Evolutionary conservation across 495 filamentous ascomycete species (phyloP).

Genomic region (Lasiosphaeria hispida): DNA sequence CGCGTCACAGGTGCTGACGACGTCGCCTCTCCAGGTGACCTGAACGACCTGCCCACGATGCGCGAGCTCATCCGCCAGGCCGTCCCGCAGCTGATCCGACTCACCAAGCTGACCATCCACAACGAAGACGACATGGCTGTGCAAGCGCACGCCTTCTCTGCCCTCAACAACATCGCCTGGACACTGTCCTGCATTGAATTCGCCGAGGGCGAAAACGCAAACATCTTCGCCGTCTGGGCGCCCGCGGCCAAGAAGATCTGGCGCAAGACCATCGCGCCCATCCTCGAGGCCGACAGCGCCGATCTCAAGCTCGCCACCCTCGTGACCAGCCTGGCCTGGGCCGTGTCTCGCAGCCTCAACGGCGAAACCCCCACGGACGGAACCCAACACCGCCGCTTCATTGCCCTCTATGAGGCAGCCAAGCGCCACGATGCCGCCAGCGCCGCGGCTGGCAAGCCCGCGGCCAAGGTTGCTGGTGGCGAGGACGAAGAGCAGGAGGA

Average conservation of each 20-base stretch:
- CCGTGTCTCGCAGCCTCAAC: slow-evolving; percentile 50
- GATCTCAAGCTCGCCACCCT: slow-evolving; percentile 57
- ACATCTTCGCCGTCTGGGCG: slow-evolving; percentile 47
- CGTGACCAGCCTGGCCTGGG: slow-evolving; percentile 61
- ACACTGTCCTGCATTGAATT: slow-evolving; percentile 52
- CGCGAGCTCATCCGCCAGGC: slow-evolving; percentile 47
- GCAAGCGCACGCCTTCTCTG: slow-evolving; percentile 46
- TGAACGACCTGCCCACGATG: slow-evolving; percentile 46
- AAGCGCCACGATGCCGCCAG: slow-evolving; percentile 25
- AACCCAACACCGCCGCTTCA: slow-evolving; percentile 56
- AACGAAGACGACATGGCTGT: slow-evolving; percentile 32
- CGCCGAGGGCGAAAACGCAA: slow-evolving; percentile 36
- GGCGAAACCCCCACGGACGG: slow-evolving; percentile 44
- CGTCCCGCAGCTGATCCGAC: slow-evolving; percentile 47
- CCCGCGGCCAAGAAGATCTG: slow-evolving; percentile 52
- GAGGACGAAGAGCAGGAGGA: slow-evolving; percentile 33
- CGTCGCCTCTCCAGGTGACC: slow-evolving; percentile 30
- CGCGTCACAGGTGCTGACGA: slow-evolving; percentile 51
- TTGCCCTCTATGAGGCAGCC: slow-evolving; percentile 57
- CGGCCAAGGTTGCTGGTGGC: slow-evolving; percentile 16
- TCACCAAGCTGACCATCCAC: slow-evolving; percentile 31
- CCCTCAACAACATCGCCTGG: slow-evolving; percentile 63
- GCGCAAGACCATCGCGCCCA: slow-evolving; percentile 46
- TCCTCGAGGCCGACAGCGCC: slow-evolving; percentile 55
- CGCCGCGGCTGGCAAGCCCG: not conserved